Conservation (phyloP, 495 filamentous ascomycete genomes). For the Echria macrotheca region DNA sequence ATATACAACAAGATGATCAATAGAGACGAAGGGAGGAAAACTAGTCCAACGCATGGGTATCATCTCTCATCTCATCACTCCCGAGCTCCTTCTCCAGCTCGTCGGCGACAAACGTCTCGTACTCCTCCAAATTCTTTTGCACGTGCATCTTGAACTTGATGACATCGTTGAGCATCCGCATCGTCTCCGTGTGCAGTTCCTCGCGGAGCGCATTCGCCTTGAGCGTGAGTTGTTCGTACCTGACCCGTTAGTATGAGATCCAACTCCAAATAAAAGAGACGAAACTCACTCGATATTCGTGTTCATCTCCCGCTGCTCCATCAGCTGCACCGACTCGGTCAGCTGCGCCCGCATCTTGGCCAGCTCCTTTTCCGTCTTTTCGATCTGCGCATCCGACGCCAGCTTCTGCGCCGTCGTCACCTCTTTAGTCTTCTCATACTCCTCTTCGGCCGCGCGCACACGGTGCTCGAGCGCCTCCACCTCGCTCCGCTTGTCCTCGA, state of each 20-base stretch:
- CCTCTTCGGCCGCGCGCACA: slow-evolving; percentile 78
- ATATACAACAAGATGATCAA: background rate
- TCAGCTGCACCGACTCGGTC: slow-evolving; percentile 81
- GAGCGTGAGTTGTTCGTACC: slow-evolving; percentile 85
- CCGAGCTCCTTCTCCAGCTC: slow-evolving; percentile 81
- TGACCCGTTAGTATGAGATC: no score
- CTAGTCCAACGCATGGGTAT: slow-evolving; percentile 23
- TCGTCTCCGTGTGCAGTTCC: slow-evolving; percentile 91
- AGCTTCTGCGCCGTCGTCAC: slow-evolving; percentile 79
- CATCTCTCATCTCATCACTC: slow-evolving; percentile 39
- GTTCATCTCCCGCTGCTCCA: slow-evolving; percentile 95
- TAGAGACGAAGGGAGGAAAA: background rate
- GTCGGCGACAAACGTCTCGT: slow-evolving; percentile 84
- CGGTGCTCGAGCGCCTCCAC: slow-evolving; percentile 87
- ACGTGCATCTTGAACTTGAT: slow-evolving; percentile 98
- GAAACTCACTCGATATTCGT: slow-evolving; percentile 80
- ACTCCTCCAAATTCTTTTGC: slow-evolving; percentile 84
- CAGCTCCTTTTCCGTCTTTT: slow-evolving; percentile 96
- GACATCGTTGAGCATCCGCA: slow-evolving; percentile 92
- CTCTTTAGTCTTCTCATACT: slow-evolving; percentile 91
- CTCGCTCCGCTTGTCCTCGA: slow-evolving; percentile 89
- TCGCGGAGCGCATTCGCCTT: slow-evolving; percentile 79
- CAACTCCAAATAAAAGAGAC: no score
- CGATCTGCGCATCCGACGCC: slow-evolving; percentile 84
- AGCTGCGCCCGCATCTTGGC: slow-evolving; percentile 83